Base-by-base conservation (phyloP, 148 eudicot genomes). In the Rheum nobile region DNA sequence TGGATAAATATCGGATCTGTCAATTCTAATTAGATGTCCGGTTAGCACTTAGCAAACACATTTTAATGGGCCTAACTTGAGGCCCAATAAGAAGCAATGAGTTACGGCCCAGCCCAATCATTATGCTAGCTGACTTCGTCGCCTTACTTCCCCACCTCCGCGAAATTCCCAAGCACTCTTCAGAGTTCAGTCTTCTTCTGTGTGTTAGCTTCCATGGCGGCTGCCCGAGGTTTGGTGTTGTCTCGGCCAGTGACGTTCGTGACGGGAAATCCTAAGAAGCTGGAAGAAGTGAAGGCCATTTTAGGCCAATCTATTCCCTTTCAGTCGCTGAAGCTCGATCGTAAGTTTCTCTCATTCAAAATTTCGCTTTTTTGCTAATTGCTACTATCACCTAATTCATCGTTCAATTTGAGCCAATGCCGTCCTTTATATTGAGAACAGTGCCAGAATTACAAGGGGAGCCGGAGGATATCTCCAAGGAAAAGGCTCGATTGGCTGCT, bases 371-470 rank as follows among this genome's bases (percentile, higher is more conserved):
- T 72, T 19, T 43, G 22, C 16, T 38, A 70, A 37, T 6, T 32
- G 34, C 21, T 71, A 24, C 54, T 14, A 71, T n/a, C 0, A 21
- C 8, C 35, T 39, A 61, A 61, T 61, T 31, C 63, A 55, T 55
- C 13, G 37, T 16, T 61, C 17, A 31, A 29, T 61, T 14, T 61
- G 37, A 28, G 17, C n/a, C 32, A 32, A 16, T 34, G 13, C 70
- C 17, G 14, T 17, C 22, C 10, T 43, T 43, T 11, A 24, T 43
- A 32, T 34, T 71, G 50, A 2, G 0, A n/a, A 9, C 80, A 93
- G 97, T 93, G 74, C 97, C 98, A 48, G 98, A 93, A 73, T 75
- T 93, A 73, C 98, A 93, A 85, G 98, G 98, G 2, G 98, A 93
- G 59, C 98, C 98, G 29, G 98, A 91, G 77, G 98, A 91, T 19